phyloP scores from a whole-genome alignment of 139 green algal species.

The Microglena sp. region DNA sequence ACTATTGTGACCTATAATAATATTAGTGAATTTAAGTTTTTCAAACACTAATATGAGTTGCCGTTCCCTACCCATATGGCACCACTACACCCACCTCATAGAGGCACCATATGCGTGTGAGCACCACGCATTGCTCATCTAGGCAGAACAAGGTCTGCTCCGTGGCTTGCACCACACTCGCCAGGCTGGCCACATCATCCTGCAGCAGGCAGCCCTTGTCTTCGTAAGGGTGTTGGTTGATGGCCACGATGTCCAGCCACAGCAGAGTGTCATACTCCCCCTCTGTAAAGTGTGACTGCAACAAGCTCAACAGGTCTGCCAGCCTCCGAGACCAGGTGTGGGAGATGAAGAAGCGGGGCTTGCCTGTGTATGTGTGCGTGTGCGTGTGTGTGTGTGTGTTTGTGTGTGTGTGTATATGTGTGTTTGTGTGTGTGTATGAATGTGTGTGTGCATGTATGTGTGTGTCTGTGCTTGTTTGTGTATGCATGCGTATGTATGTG shows the following conservation, averaged over 20 bases:
- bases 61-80: too few species aligned
- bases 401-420: too few species aligned
- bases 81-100: constrained; percentile 11
- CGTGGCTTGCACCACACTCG: neutral
- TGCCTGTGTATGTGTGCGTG: constrained; percentile 5
- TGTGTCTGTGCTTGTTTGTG: too few species aligned
- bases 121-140: constrained; percentile 1
- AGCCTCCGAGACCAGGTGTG: constrained; percentile 3
- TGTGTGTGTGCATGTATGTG: too few species aligned
- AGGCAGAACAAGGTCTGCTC: constrained; percentile 7
- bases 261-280: neutral
- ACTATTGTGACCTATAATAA: too few species aligned
- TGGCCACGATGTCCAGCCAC: constrained; percentile 8
- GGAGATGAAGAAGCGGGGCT: neutral
- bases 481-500: too few species aligned
- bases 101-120: constrained; percentile 14
- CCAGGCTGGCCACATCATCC: constrained; percentile 3
- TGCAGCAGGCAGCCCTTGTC: neutral
- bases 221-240: constrained; percentile 9
- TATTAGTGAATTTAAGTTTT: too few species aligned
- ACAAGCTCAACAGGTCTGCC: neutral
- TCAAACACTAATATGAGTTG: too few species aligned
- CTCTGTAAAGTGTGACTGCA: neutral
- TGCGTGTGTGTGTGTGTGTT: too few species aligned
- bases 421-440: too few species aligned